These are phyloP conservation scores for Cutaneotrichosporon spelunceum DNA, from an alignment of 1,284 basidiomycete species.

Conservation along the genomic window DNA sequence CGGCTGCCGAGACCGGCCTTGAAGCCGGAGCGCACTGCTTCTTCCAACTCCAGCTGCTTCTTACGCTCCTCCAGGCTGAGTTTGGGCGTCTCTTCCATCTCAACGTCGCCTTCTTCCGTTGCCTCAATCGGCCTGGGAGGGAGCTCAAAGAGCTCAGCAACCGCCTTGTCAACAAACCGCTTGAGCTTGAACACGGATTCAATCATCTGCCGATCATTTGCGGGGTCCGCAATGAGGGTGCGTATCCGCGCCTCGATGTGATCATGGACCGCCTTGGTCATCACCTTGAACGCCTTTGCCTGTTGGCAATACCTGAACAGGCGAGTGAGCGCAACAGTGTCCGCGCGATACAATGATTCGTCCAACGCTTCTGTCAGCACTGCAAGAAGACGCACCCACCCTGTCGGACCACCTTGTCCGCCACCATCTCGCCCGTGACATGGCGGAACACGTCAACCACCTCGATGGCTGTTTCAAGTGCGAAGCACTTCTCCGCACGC, in stretches of 20 bases:
- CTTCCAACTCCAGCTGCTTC: constrained; percentile 38
- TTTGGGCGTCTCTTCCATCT: constrained; percentile 4
- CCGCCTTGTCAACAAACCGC: constrained; percentile 59
- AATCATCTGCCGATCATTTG: constrained; percentile 67
- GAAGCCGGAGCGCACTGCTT: constrained; percentile 66
- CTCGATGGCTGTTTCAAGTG: constrained; percentile 19
- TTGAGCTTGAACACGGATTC: constrained; percentile 70
- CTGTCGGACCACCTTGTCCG: constrained; percentile 25
- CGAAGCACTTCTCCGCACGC: constrained; percentile 27
- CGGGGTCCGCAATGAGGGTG: constrained; percentile 54
- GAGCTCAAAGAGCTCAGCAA: constrained; percentile 56
- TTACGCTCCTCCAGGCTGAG: constrained; percentile 2
- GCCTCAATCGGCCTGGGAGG: constrained; percentile 13
- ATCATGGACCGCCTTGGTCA: constrained; percentile 63
- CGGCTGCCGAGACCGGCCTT: constrained; percentile 74
- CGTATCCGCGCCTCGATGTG: constrained; percentile 52
- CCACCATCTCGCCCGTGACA: constrained; percentile 26
- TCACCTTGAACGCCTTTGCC: constrained; percentile 57
- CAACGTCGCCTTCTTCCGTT: constrained; percentile 1
- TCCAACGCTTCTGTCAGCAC: constrained; percentile 59
- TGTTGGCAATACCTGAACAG: constrained; percentile 66
- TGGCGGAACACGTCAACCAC: constrained; percentile 26
- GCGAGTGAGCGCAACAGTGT: constrained; percentile 56
- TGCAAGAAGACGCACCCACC: constrained; percentile 57
- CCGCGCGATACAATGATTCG: constrained; percentile 58